These are phyloP conservation scores for Verticillium nubilum DNA, from an alignment of 2,329 filamentous ascomycete species.

Conservation along the genomic window DNA sequence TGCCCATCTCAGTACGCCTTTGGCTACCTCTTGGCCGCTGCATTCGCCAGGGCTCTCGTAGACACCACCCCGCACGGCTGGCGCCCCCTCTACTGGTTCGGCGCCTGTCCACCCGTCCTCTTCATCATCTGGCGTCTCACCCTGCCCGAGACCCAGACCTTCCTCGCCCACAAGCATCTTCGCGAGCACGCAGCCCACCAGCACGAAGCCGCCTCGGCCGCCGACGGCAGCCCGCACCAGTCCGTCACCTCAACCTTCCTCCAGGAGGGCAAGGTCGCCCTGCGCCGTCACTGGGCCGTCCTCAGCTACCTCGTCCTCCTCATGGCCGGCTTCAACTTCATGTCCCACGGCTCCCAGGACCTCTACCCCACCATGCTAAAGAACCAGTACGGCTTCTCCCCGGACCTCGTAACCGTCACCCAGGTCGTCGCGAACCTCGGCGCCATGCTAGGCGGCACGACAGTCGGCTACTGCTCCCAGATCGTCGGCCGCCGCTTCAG, in stretches of 20 bases:
- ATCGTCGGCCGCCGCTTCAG: constrained; percentile 64
- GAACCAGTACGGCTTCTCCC: constrained; percentile 47
- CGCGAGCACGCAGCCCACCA: constrained; percentile 36
- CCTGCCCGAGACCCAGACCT: constrained; percentile 74
- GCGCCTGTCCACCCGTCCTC: constrained; percentile 70
- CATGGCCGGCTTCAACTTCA: constrained; percentile 91
- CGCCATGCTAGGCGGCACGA: constrained; percentile 61
- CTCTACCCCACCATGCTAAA: constrained; percentile 56
- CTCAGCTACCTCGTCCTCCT: constrained; percentile 77
- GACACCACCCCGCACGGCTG: constrained; percentile 74
- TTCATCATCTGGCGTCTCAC: constrained; percentile 75
- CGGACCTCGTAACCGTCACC: constrained; percentile 59
- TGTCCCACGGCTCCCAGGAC: constrained; percentile 71
- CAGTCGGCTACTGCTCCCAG: constrained; percentile 63
- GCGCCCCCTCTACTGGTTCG: constrained; percentile 88
- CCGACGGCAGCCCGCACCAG: constrained; percentile 9
- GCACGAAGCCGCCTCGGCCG: constrained; percentile 8
- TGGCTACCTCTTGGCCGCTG: constrained; percentile 57
- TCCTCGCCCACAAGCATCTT: constrained; percentile 59
- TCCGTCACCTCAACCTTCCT: constrained; percentile 64
- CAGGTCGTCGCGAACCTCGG: constrained; percentile 69
- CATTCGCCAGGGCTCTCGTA: constrained; percentile 61
- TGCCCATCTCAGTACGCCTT: constrained; percentile 41
- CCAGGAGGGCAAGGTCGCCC: constrained; percentile 69
- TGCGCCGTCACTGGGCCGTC: constrained; percentile 75